Percentiles rank a stretch among this genome's conserved stretches.
phyloP scores from a whole-genome alignment of 2,329 filamentous ascomycete genomes.

The Penicillium frequentans region DNA sequence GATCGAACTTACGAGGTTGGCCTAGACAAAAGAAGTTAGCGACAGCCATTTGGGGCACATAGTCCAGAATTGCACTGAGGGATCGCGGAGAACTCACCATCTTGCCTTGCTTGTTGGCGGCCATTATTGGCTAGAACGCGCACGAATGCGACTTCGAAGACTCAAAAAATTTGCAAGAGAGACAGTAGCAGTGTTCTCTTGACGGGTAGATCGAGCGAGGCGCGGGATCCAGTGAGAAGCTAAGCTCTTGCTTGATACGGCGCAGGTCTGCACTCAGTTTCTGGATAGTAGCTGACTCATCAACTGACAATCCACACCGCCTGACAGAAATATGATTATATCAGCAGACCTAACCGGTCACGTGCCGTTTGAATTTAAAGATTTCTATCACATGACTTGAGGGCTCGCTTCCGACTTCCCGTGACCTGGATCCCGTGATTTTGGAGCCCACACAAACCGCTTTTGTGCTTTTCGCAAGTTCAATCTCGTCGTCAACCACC shows the following conservation, averaged over 20 bases:
- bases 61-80: conserved; percentile 11
- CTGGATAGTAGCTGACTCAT: conserved; percentile 17
- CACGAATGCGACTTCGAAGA: conserved; percentile 47
- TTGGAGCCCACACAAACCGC: conserved; percentile 34
- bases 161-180: conserved; percentile 32
- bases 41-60: conserved; percentile 54
- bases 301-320: not conserved
- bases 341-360: not conserved
- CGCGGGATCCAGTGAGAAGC: conserved; percentile 21
- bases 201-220: conserved; percentile 12
- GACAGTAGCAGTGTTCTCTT: conserved; percentile 23
- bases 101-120: conserved; percentile 92
- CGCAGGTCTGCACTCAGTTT: conserved; percentile 11
- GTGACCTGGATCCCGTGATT: conserved; percentile 23
- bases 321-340: not conserved
- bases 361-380: not conserved
- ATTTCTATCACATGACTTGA: not conserved
- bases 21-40: conserved; percentile 44
- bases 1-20: conserved; percentile 60
- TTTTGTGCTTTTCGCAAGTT: conserved; percentile 35
- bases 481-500: conserved; percentile 38
- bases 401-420: conserved; percentile 34
- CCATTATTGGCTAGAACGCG: conserved; percentile 50
- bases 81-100: conserved; percentile 66
- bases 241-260: conserved; percentile 11